Evolutionary conservation across 129 eudicot species (phyloP), one percentile per base, ranked within the genome.

Genomic region (Artemisia argyi): DNA sequence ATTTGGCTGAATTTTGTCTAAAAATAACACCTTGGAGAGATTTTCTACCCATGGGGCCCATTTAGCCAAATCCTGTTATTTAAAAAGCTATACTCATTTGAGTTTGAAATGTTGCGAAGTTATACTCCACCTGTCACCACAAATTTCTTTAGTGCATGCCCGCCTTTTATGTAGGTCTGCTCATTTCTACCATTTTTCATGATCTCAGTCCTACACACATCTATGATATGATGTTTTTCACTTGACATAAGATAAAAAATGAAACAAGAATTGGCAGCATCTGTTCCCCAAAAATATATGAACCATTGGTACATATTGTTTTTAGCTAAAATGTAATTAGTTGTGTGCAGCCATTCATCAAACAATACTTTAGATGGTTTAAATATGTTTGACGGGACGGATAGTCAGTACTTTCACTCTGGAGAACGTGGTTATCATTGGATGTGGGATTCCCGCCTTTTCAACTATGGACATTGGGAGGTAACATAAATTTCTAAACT

Each of bases 371-470:
- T 91, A 56, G 99, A 95, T 85, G 99, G 99, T 76, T 79, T 95
- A 72, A 95, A 95, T 80, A 88, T 88, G 96, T 95, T 95, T 86
- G 99, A 90, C 35, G 99, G 97, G 70, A 91, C 97, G 58, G 97
- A 90, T 79, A 86, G 91, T 80, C 94, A 88, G 66, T 95, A 95
- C 71, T 95, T 95, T 66, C 99, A 95, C 83, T 95, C 99, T 78
- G 99, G 99, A 70, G 61, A 86, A 24, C 94, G 94, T 0, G 99
- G 99, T 76, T 86, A 90, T 74, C 99, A 95, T 59, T 90, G 97
- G 96, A 86, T 95, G 96, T 95, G 99, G 99, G 99, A 95, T 78
- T 90, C 97, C 75, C 91, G 97, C 58, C 97, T 95, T 68, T 95
- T 90, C 77, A 95, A 94, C 86, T 94, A 94, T 75, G 96, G 97